A percentile compares a stretch with the other conserved stretches of the same genome.
phyloP scores from a whole-genome alignment of 305 asterid genomes.

The Rubia balearica region DNA sequence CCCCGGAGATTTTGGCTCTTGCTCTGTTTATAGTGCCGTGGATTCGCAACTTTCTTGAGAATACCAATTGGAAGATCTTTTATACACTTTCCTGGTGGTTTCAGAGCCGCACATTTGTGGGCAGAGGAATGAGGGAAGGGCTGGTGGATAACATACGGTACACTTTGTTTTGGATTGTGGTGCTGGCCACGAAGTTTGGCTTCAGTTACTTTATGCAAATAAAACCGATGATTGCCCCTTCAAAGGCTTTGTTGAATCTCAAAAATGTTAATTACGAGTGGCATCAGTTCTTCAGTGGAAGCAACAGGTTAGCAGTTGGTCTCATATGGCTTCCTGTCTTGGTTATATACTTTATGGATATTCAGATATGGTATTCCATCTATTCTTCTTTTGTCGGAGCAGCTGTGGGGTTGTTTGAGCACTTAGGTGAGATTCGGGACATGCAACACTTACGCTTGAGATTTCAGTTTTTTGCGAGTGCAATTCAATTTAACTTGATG shows the following conservation, averaged over 20 bases:
- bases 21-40: conserved; percentile 75
- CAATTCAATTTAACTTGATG: conserved; percentile 83
- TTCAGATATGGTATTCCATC: conserved; percentile 75
- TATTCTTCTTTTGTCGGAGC: conserved; percentile 67
- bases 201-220: conserved; percentile 96
- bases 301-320: conserved; percentile 79
- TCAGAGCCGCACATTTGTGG: conserved; percentile 84
- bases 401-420: conserved; percentile 60
- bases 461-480: conserved; percentile 95
- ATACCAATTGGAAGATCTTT: conserved; percentile 81
- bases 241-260: conserved; percentile 49
- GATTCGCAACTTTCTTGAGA: conserved; percentile 82
- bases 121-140: conserved; percentile 94
- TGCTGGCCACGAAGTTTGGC: conserved; percentile 71
- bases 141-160: conserved; percentile 75
- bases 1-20: conserved; percentile 73
- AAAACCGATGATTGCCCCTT: conserved; percentile 78
- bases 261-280: conserved; percentile 55
- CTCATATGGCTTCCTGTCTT: conserved; percentile 89
- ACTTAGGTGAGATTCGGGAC: conserved; percentile 87
- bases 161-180: conserved; percentile 72
- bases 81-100: conserved; percentile 94
- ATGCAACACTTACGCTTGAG: conserved; percentile 72
- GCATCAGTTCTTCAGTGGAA: conserved; percentile 63
- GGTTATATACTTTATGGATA: conserved; percentile 79